Evolutionary conservation across 208 protist species (phyloP).

Genomic region (Endotrypanum monterogeii): DNA sequence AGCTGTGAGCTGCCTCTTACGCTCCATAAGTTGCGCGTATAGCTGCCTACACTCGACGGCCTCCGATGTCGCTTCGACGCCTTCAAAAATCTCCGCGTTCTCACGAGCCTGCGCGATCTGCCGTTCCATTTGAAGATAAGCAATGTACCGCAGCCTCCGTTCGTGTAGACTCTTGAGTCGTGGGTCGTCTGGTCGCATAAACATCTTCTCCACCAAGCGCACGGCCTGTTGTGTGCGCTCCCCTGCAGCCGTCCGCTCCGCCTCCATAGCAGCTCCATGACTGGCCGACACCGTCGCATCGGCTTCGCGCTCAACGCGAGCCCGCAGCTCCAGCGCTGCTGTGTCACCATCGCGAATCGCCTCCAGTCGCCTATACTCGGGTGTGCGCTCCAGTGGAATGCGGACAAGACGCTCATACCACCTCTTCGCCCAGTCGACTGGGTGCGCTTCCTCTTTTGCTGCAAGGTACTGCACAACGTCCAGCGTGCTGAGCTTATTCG

Average conservation of each 20-base stretch:
- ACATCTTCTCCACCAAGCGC: constrained; percentile 81
- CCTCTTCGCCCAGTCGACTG: constrained; percentile 81
- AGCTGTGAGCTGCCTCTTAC: constrained; percentile 14
- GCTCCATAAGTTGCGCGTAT: constrained; percentile 52
- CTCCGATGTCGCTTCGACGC: constrained; percentile 58
- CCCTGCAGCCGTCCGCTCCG: constrained; percentile 36
- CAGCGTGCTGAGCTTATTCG: constrained; percentile 56
- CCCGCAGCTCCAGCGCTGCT: constrained; percentile 38
- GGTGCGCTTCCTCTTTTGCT: constrained; percentile 62
- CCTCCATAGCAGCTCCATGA: constrained; percentile 32
- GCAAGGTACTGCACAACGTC: constrained; percentile 89
- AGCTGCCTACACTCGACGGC: constrained; percentile 53
- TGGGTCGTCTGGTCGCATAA: constrained; percentile 69
- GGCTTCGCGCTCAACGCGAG: constrained; percentile 2
- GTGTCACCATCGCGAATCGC: constrained; percentile 53
- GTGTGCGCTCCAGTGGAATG: constrained; percentile 67
- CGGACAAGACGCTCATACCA: constrained; percentile 87
- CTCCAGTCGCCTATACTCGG: constrained; percentile 72
- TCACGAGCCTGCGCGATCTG: constrained; percentile 78
- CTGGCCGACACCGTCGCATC: constrained; percentile 7
- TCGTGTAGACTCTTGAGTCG: constrained; percentile 71
- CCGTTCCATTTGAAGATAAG: constrained; percentile 82
- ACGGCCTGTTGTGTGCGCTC: constrained; percentile 49
- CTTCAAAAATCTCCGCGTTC: constrained; percentile 70
- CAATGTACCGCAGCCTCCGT: constrained; percentile 79